These are phyloP conservation scores for Vararia minispora DNA, from an alignment of 768 basidiomycete genomes.

Conservation along the genomic window DNA sequence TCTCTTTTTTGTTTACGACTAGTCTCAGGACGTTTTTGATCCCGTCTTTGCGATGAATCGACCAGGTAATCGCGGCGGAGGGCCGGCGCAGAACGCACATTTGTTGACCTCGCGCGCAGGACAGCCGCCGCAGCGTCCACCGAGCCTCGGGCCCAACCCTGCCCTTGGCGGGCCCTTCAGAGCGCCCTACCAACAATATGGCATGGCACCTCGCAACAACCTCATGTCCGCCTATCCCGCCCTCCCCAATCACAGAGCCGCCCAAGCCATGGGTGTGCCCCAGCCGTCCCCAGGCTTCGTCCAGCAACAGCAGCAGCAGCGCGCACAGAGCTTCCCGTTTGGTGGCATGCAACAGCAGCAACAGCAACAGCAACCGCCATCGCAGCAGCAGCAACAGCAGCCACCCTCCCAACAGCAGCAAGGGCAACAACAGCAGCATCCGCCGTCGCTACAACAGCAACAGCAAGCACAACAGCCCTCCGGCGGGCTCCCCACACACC, in stretches of 20 bases:
- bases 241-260: conserved; percentile 51
- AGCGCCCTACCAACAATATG: conserved; percentile 39
- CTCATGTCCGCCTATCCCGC: conserved; percentile 44
- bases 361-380: conserved; percentile 26
- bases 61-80: conserved; percentile 19
- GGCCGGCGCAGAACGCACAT: background rate
- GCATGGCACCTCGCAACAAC: conserved; percentile 50
- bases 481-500: too few relatives aligned
- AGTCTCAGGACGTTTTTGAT: background rate
- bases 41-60: conserved; percentile 21
- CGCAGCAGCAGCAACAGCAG: conserved; percentile 20
- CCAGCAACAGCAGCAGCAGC: conserved; percentile 51
- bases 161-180: conserved; percentile 55
- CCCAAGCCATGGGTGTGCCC: conserved; percentile 43
- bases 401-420: conserved; percentile 34
- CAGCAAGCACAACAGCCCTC: conserved; percentile 24
- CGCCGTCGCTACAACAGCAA: conserved; percentile 10
- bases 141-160: conserved; percentile 58
- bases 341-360: conserved; percentile 45
- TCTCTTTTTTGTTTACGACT: background rate
- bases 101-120: conserved; percentile 29
- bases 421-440: conserved; percentile 16
- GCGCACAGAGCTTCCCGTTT: conserved; percentile 62
- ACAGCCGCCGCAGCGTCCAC: conserved; percentile 75
- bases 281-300: conserved; percentile 55